phyloP scores from a whole-genome alignment of 805 yeast species.

The Wickerhamiella sergipiensis region DNA sequence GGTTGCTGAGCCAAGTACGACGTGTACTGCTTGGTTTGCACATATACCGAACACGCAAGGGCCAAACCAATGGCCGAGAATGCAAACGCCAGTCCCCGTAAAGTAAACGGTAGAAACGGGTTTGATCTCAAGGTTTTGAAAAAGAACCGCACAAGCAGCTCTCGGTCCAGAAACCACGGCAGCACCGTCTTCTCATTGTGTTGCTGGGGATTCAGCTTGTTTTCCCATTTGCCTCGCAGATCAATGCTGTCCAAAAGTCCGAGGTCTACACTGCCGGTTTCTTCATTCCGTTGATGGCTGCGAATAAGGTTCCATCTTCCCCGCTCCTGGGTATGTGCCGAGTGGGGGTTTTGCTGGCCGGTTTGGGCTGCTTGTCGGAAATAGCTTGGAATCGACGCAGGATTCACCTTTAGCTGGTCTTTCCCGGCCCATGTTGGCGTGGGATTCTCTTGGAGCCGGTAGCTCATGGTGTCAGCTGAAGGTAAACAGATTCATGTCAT shows the following conservation, averaged over 20 bases:
- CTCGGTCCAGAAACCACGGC: constrained; percentile 1
- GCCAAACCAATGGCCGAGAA: constrained; percentile 59
- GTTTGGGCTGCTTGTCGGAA: constrained; percentile 3
- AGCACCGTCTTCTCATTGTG: background rate
- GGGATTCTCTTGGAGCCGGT: constrained; percentile 12
- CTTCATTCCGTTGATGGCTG: background rate
- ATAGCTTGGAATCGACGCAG: constrained; percentile 10
- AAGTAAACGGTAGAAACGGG: constrained; percentile 67
- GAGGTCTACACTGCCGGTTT: constrained; percentile 5
- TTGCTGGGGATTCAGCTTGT: constrained; percentile 7
- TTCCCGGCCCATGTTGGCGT: constrained; percentile 16
- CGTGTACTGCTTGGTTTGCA: constrained; percentile 21
- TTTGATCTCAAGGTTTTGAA: constrained; percentile 43
- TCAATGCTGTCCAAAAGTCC: constrained; percentile 11
- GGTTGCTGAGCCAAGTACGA: constrained; percentile 27
- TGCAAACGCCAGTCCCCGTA: constrained; percentile 46
- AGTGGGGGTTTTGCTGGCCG: background rate
- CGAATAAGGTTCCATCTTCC: background rate
- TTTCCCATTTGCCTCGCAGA: constrained; percentile 15
- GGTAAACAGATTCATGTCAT: background rate
- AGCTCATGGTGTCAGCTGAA: constrained; percentile 5
- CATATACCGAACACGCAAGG: constrained; percentile 41
- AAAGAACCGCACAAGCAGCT: constrained; percentile 1
- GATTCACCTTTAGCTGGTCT: constrained; percentile 6
- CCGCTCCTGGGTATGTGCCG: background rate